Base-by-base conservation (phyloP, 805 yeast genomes). In the Tetrapisispora taiwanensis region DNA sequence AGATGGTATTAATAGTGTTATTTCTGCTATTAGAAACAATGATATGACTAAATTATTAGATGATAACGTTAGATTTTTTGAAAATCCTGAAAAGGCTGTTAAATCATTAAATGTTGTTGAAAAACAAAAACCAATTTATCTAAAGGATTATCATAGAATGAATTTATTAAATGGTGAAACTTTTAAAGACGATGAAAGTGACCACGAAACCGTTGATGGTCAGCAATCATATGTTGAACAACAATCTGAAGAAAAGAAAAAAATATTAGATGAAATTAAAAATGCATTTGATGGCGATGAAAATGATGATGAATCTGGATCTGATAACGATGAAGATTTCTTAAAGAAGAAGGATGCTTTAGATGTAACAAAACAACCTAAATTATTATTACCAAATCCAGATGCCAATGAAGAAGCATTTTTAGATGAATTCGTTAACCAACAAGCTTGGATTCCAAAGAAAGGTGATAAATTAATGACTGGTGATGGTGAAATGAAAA, bases 101-200 rank as follows among this genome's bases (percentile, higher is more conserved):
- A 57, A 45, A 1, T 49, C 49, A 3, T 47, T 60, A n/a, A 55
- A 54, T 30, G 50, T 40, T 15, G 46, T 39, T 2, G 71, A 69
- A 36, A 68, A 70, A 48, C 71, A 74, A 12, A 85, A 84, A 58
- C 96, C 97, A 9, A 70, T 92, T 45, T 86, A 81, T 60, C 74
- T 92, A 63, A 88, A 89, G 54, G 98, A 92, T 62, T 92, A 89
- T 58, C 97, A 92, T 59, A 74, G 97, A 61, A 76, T 78, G 78
- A 83, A 79, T 52, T 63, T 89, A 30, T 67, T 92, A n/a, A 70
- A 79, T 3, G 90, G 89, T 10, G 73, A 71, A 35, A 75, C 74
- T 19, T 71, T 69, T 33, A 71, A 70, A 24, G 79, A 73, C n/a
- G 79, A 72, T 1, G 78, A 75, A 17, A 78, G 69, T 1, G 46